Percentiles rank a stretch among this genome's conserved stretches.
phyloP scores from a whole-genome alignment of 106 monocot species.

The Apostasia ramifera region DNA sequence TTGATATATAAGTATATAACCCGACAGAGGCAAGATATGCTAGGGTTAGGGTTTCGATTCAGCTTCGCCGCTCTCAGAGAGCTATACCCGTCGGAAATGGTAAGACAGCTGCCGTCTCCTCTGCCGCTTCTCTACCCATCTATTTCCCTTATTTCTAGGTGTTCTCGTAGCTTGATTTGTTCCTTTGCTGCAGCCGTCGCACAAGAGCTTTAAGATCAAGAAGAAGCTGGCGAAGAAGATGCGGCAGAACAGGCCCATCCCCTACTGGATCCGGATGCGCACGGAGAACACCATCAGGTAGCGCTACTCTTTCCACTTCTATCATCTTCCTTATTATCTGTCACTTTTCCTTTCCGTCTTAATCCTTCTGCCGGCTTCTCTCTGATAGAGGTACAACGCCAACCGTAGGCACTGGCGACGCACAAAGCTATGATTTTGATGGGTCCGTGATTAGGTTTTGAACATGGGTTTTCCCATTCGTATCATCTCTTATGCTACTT shows the following conservation, averaged over 20 bases:
- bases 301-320: neutral
- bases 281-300: slow-evolving; percentile 56
- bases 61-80: too few relatives aligned
- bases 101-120: too few relatives aligned
- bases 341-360: neutral
- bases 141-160: too few relatives aligned
- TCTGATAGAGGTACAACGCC: slow-evolving; percentile 34
- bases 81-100: too few relatives aligned
- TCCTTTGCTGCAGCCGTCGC: slow-evolving; percentile 38
- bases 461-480: too few relatives aligned
- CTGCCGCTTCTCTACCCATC: too few relatives aligned
- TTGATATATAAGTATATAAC: too few relatives aligned
- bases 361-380: too few relatives aligned
- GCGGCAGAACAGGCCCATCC: slow-evolving; percentile 69
- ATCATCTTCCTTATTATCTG: neutral
- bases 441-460: too few relatives aligned
- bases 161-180: neutral
- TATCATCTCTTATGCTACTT: too few relatives aligned
- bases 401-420: slow-evolving; percentile 64
- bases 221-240: slow-evolving; percentile 86
- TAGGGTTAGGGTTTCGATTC: too few relatives aligned
- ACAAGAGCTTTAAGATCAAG: slow-evolving; percentile 66
- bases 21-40: too few relatives aligned
- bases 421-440: slow-evolving; percentile 49
- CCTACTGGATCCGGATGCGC: slow-evolving; percentile 73